Base-by-base conservation (phyloP, 371 early-diverging fungal genomes). In the Mortierella sp. region DNA sequence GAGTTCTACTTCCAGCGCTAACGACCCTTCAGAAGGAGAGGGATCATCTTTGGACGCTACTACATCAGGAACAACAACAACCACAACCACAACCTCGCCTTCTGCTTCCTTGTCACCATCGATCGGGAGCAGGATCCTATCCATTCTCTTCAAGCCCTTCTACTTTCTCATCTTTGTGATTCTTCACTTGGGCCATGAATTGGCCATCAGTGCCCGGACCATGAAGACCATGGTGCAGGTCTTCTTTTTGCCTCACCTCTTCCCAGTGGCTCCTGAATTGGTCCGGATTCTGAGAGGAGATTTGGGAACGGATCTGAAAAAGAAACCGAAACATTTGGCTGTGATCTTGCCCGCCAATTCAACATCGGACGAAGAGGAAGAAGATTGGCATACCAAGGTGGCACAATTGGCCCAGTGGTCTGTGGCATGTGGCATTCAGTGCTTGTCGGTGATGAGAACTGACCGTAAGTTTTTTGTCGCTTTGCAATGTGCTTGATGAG, bases 361-460 rank as follows among this genome's bases (percentile, higher is more conserved):
- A 22, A 34, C 52, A 2, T 57, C 61, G 25, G 67, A 62, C 21
- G 44, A 25, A 2, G 66, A 61, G 24, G 76, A 76, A 10, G 69
- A 76, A 7, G 58, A 54, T 10, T 76, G 76, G 76, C 61, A 64
- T 48, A 31, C 25, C 0, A 57, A 28, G 22, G 76, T 76, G 0
- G 60, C 65, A 3, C 45, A 60, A 25, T 48, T 76, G 50, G 69
- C 49, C 0, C 69, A 76, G 34, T 76, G 76, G 76, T 56, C 69
- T 1, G 57, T 60, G 6, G 69, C 76, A 0, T 53, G 46, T n/a
- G 76, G 65, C 17, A 61, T 76, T 65, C 51, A 57, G 65, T 64
- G 64, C 21, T 43, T 76, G 24, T 76, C 76, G 12, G 40, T 76
- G 21, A 68, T 76, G 76, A 55, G 76, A 17, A 61, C 61, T 19